These are phyloP conservation scores for Dendrobium huoshanense DNA, from an alignment of 106 monocot genomes.

Conservation along the genomic window DNA sequence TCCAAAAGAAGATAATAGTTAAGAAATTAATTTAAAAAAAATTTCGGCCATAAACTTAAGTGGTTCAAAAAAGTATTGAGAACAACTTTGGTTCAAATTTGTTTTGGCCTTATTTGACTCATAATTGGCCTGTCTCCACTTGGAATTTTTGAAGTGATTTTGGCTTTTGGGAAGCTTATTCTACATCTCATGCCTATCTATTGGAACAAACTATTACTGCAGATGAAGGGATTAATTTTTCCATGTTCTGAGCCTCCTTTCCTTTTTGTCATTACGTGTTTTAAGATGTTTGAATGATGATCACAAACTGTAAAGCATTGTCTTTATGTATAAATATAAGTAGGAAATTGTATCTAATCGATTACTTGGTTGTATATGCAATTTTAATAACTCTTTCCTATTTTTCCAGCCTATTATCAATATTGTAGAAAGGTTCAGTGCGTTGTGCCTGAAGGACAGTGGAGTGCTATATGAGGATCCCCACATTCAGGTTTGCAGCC, in stretches of 20 bases:
- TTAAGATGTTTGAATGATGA: neutral
- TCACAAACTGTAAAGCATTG: neutral
- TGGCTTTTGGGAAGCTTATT: no score
- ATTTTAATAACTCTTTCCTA: neutral
- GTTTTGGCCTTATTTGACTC: neutral
- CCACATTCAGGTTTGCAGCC: conserved; percentile 75
- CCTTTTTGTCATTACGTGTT: neutral
- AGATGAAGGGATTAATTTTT: neutral
- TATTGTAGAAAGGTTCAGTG: conserved; percentile 71
- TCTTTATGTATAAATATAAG: neutral
- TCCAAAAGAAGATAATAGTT: no score
- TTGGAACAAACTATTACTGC: no score
- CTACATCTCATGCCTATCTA: no score
- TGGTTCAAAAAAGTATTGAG: neutral
- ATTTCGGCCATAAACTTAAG: no score
- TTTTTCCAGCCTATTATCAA: conserved; percentile 79
- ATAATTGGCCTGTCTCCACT: no score
- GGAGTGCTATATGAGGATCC: conserved; percentile 96
- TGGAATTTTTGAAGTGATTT: no score
- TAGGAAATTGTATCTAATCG: conserved; percentile 1
- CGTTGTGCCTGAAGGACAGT: conserved; percentile 89
- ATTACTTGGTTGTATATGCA: neutral
- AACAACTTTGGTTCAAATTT: neutral
- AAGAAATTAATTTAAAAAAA: no score
- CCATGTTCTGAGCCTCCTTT: neutral